phyloP scores from a whole-genome alignment of 2,329 filamentous ascomycete genomes.

The Fusarium sp. region DNA sequence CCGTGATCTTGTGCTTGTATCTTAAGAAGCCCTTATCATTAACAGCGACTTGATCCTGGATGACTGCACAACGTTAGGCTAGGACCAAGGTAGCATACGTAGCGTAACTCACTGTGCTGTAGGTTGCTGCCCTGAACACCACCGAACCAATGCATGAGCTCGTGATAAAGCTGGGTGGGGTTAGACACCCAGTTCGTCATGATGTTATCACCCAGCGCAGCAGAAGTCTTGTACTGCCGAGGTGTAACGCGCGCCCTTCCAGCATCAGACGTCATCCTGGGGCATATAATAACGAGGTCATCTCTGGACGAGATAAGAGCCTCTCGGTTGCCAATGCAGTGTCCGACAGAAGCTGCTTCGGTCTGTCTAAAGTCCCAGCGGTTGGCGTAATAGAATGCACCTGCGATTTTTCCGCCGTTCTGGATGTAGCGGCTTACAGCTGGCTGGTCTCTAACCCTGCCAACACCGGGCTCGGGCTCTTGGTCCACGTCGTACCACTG shows the following conservation, averaged over 20 bases:
- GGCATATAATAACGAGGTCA: not conserved
- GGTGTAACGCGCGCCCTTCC: not conserved
- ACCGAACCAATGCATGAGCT: slow-evolving; percentile 10
- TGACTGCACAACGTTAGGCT: not conserved
- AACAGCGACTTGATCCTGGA: not conserved
- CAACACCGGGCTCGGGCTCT: not conserved
- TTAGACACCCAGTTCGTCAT: not conserved
- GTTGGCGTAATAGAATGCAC: not conserved
- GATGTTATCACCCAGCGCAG: not conserved
- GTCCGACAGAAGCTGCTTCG: not conserved
- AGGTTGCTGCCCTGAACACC: not conserved
- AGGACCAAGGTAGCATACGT: too few relatives aligned
- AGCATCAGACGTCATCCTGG: not conserved
- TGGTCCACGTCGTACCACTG: slow-evolving; percentile 1
- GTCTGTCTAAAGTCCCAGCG: not conserved
- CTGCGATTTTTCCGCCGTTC: rapidly evolving
- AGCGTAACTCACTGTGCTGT: too few relatives aligned
- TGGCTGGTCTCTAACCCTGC: slow-evolving; percentile 1
- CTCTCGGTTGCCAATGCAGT: not conserved
- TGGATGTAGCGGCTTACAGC: not conserved
- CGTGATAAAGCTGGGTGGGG: not conserved
- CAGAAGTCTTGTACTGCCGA: not conserved
- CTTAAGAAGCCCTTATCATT: not conserved
- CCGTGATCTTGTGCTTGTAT: not conserved
- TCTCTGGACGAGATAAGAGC: not conserved